Percentiles rank a stretch among this genome's conserved stretches.
phyloP scores from a whole-genome alignment of 2,329 filamentous ascomycete species.

The Cytospora paraplurivora region DNA sequence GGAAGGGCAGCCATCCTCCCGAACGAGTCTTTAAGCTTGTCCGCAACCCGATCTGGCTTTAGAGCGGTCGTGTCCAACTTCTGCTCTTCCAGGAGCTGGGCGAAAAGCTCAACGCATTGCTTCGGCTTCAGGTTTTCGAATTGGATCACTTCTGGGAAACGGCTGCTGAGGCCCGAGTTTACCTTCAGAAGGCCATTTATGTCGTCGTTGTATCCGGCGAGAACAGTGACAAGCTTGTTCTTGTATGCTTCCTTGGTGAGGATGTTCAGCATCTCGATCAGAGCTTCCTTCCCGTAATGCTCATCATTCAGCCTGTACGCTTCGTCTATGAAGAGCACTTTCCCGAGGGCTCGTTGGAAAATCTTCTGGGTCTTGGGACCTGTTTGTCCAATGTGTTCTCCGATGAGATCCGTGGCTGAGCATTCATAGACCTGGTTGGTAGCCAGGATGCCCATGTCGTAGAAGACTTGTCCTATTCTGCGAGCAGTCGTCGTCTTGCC shows the following conservation, averaged over 20 bases:
- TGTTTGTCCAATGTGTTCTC: constrained; percentile 68
- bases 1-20: constrained; percentile 6
- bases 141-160: constrained; percentile 63
- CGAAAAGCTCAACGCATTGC: constrained; percentile 50
- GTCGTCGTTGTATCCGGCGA: constrained; percentile 69
- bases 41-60: constrained; percentile 30
- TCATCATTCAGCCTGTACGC: constrained; percentile 66
- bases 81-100: constrained; percentile 36
- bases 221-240: constrained; percentile 64
- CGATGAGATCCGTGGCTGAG: constrained; percentile 70
- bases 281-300: constrained; percentile 57
- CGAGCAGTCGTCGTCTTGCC: constrained; percentile 73
- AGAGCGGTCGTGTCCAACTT: constrained; percentile 17
- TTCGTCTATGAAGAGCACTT: constrained; percentile 72
- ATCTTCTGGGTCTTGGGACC: constrained; percentile 64
- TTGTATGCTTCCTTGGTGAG: constrained; percentile 58
- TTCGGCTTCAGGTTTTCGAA: constrained; percentile 51
- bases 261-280: constrained; percentile 55
- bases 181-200: constrained; percentile 63
- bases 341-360: constrained; percentile 63
- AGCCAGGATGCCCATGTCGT: constrained; percentile 70
- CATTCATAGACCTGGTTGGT: constrained; percentile 62
- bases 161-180: constrained; percentile 66
- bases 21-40: constrained; percentile 35
- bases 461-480: constrained; percentile 65